A percentile compares a stretch with the other conserved stretches of the same genome.
Conservation (phyloP, 1,139 yeast species). For the Candida mesenterica region DNA sequence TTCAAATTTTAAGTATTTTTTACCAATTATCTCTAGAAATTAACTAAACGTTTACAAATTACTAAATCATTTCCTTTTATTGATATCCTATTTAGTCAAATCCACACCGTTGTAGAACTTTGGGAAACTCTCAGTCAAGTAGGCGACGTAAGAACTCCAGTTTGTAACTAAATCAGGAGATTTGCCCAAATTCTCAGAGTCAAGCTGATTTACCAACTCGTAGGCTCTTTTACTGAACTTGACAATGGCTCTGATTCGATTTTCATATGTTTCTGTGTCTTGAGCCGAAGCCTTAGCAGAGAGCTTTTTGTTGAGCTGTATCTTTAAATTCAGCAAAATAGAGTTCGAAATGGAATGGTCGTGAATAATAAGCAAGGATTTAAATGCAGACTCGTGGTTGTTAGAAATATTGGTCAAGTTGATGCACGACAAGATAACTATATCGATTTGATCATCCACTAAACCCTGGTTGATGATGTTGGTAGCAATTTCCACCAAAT, state of each 20-base stretch:
- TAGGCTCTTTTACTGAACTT: conserved; percentile 16
- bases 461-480: conserved; percentile 35
- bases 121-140: conserved; percentile 7
- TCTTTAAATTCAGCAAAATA: conserved; percentile 24
- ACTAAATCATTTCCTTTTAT: too few relatives aligned
- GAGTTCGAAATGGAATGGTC: conserved; percentile 19
- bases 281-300: conserved; percentile 45
- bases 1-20: too few relatives aligned
- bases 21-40: too few relatives aligned
- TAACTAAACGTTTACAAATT: too few relatives aligned
- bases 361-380: conserved; percentile 17
- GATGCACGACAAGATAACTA: conserved; percentile 36
- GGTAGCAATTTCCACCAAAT: conserved; percentile 24
- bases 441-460: conserved; percentile 39
- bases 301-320: conserved; percentile 35
- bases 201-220: conserved; percentile 5
- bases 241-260: conserved; percentile 29
- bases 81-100: background rate
- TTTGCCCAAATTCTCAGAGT: conserved; percentile 7
- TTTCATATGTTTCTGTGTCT: conserved; percentile 37
- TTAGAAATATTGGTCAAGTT: conserved; percentile 31
- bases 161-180: conserved; percentile 2
- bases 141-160: conserved; percentile 9
- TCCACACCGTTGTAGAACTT: background rate
- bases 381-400: conserved; percentile 16